Evolutionary conservation across 805 yeast genomes (phyloP).

Genomic region (Candida maesae): DNA sequence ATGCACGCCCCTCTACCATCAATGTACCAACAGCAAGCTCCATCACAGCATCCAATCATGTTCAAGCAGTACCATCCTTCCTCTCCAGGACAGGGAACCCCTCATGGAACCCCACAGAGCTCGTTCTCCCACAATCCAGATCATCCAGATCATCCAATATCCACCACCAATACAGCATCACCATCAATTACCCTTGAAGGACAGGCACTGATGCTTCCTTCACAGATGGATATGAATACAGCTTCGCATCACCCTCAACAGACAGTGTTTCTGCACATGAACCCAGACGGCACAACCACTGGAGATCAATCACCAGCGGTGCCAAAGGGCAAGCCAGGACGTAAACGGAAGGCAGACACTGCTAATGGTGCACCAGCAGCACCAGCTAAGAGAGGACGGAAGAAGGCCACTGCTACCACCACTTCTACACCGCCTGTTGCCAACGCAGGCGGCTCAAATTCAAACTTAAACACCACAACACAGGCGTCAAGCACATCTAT

Average conservation of each 20-base stretch:
- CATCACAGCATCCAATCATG: background rate
- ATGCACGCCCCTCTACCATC: background rate
- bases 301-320: background rate
- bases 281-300: background rate
- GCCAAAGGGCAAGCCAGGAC: constrained; percentile 1
- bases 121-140: too few relatives aligned
- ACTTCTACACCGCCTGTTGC: background rate
- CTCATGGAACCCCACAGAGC: too few relatives aligned
- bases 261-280: background rate
- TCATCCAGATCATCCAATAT: too few relatives aligned
- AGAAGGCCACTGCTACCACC: constrained; percentile 1
- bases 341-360: constrained; percentile 10
- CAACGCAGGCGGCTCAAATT: background rate
- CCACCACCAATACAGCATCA: background rate
- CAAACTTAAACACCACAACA: constrained; percentile 3
- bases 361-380: constrained; percentile 1
- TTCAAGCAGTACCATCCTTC: background rate
- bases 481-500: background rate
- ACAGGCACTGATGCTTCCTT: background rate
- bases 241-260: background rate
- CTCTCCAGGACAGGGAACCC: too few relatives aligned
- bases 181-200: background rate
- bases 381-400: constrained; percentile 8
- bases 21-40: background rate
- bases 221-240: too few relatives aligned